phyloP scores from a whole-genome alignment of 768 basidiomycete genomes.

The Cubamyces lactineus region DNA sequence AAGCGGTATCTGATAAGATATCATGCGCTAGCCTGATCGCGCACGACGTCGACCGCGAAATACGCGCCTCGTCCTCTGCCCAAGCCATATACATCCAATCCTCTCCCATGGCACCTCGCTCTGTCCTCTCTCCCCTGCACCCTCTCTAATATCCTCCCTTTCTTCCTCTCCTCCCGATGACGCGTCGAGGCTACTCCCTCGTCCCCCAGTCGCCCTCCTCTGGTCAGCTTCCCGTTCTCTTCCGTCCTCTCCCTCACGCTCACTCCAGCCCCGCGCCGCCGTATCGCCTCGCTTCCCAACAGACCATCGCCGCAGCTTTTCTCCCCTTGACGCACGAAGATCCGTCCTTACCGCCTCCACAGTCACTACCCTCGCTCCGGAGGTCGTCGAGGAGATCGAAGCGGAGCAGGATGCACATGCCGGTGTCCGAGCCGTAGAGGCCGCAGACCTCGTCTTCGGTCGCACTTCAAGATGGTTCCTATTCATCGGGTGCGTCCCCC shows the following conservation, averaged over 20 bases:
- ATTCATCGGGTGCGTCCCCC: constrained; percentile 28
- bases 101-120: neutral
- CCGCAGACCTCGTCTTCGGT: constrained; percentile 30
- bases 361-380: constrained; percentile 11
- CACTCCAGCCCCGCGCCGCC: neutral
- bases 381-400: constrained; percentile 23
- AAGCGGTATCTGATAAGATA: constrained; percentile 12
- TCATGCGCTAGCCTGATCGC: neutral
- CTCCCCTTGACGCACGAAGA: constrained; percentile 10
- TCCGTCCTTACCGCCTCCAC: constrained; percentile 11
- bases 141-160: neutral
- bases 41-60: too few species aligned
- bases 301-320: constrained; percentile 13
- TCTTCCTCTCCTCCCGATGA: neutral
- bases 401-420: constrained; percentile 28
- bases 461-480: constrained; percentile 29
- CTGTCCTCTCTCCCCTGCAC: neutral
- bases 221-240: constrained; percentile 6
- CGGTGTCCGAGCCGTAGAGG: constrained; percentile 31
- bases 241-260: neutral
- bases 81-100: too few species aligned
- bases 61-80: too few species aligned
- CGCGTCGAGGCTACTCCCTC: constrained; percentile 16
- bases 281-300: neutral
- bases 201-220: constrained; percentile 21